Base-by-base conservation (phyloP, 768 basidiomycete species). In the Leccinum imitatum region DNA sequence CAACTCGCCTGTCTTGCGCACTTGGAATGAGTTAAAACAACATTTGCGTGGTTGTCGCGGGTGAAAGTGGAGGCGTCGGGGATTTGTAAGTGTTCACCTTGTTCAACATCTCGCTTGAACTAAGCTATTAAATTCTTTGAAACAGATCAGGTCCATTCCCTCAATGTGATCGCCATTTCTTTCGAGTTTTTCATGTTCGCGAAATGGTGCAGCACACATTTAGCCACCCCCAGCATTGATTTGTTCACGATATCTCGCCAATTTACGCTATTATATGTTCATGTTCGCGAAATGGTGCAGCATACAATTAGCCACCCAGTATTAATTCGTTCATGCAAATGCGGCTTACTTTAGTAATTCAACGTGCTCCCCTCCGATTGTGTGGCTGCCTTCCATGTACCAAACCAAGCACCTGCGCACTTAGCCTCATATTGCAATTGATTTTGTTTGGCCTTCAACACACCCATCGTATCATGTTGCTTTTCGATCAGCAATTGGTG, bases 321-420 rank as follows among this genome's bases (percentile, higher is more conserved):
- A 11, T 17, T 30, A 6, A 19, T 39, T 15, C 1, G 17, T 31
- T 30, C 23, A 33, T 23, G 30, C 2, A 44, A 0, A n/a, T 10
- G 14, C 33, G 35, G 14, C 35, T 31, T 44, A 15, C 17, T 21
- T 25, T 2, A 15, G 6, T 6, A 39, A 17, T 46, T 21, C 19
- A 21, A 30, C n/a, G 21, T 17, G 46, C 4, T 19, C 23, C n/a
- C 46, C 41, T 25, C 17, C 19, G 6, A 8, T 30, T 25, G 27
- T 23, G 30, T 56, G 63, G 59, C 47, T 31, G 56, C 51, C 21
- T 15, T 58, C 59, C 57, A 57, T 46, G 52, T 7, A 15, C 7
- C 39, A 54, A 37, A 15, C 7, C 37, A 54, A 39, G 33, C 50
- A 47, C 54, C 25, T 3, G 15, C 23, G 51, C 31, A 31, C 31